phyloP scores from a whole-genome alignment of 768 basidiomycete species.

The Suillus bovinus region DNA sequence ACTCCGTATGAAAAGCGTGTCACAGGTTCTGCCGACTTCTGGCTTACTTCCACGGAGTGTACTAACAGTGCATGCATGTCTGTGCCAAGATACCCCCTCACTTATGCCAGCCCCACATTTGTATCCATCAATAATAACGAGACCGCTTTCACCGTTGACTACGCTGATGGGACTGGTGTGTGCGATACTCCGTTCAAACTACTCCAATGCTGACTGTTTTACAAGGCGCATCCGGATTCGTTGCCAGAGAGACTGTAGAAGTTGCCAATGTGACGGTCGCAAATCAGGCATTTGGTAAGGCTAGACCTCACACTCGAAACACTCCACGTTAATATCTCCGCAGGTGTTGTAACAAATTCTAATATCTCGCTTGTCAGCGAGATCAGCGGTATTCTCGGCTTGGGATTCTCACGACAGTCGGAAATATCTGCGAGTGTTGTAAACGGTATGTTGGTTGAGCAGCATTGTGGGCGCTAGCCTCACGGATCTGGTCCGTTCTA shows the following conservation, averaged over 20 bases:
- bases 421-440: constrained; percentile 46
- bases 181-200: constrained; percentile 24
- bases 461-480: neutral
- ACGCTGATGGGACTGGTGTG: constrained; percentile 68
- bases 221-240: constrained; percentile 66
- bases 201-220: constrained; percentile 5
- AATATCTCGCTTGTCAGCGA: constrained; percentile 64
- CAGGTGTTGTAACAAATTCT: constrained; percentile 61
- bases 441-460: constrained; percentile 45
- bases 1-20: neutral
- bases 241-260: constrained; percentile 63
- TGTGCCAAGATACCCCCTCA: constrained; percentile 71
- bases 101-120: constrained; percentile 67
- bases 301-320: neutral
- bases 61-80: constrained; percentile 50
- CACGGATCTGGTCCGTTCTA: constrained; percentile 25
- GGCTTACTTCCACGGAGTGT: constrained; percentile 70
- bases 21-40: constrained; percentile 49
- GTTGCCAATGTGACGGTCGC: constrained; percentile 60
- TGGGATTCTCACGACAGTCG: constrained; percentile 77
- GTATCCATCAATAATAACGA: constrained; percentile 57
- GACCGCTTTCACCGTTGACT: constrained; percentile 59
- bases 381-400: constrained; percentile 70
- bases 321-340: neutral
- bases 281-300: constrained; percentile 68